Base-by-base conservation (phyloP, 2,329 filamentous ascomycete genomes). In the Curvularia verruculosa region DNA sequence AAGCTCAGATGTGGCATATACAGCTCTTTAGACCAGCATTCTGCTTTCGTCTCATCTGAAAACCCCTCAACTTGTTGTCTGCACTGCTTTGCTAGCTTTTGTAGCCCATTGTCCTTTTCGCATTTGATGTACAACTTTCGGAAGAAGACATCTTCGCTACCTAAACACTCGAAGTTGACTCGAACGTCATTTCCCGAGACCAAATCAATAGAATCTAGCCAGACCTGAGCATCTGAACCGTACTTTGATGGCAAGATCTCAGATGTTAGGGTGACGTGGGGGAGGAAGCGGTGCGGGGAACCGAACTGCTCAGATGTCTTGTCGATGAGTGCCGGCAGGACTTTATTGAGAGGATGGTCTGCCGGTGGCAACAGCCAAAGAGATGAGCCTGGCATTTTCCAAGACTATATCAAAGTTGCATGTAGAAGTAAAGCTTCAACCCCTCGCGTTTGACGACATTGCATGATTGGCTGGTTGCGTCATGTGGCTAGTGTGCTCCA, bases 211-310 rank as follows among this genome's bases (percentile, higher is more conserved):
- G 54, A 54, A 18, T 76, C 69, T 4, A 80, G 72, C 76, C 75
- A 79, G 29, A 56, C 57, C 52, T 79, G 77, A 0, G 76, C 70
- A 37, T 73, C 64, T n/a, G 66, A 37, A 3, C 45, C 56, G 48
- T 75, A 72, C 23, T 61, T 49, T 3, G 63, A 63, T 0, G 65
- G 58, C 0, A 49, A 41, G 21, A 79, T 73, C 23, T 76, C 69
- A 13, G 76, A 75, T 1, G 77, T 80, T 15, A 80, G 59, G 5
- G 78, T 80, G 40, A 80, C 56, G 56, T 80, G 78, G 3, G 78
- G 77, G 49, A 77, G 59, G 66, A 80, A 80, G 12, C 69, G 59
- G 43, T 74, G 60, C 8, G 70, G 63, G n/a, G 75, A 78, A 46
- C 61, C 49, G 63, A 78, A 78, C 48, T 69, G 68, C 43, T 60